Conservation (phyloP, 2,329 filamentous ascomycete species). For the Sordariomycetes sp. region DNA sequence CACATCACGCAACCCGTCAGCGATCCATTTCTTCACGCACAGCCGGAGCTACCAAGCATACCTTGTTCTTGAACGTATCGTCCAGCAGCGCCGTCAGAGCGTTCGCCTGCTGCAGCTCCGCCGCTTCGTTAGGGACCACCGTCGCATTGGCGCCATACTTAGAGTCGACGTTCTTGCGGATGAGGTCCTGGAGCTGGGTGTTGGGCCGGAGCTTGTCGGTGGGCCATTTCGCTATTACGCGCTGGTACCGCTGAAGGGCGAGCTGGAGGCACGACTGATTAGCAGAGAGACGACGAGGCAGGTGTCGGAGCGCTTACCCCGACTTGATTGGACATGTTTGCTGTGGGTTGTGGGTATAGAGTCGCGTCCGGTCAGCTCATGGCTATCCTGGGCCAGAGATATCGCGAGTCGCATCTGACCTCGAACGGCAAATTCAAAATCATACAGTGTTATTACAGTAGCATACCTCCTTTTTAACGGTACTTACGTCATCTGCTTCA, state of each 20-base stretch:
- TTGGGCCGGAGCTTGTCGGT: slow-evolving; percentile 49
- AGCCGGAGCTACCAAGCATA: slow-evolving; percentile 16
- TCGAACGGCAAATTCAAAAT: not conserved
- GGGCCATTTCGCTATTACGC: slow-evolving; percentile 45
- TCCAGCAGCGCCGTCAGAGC: slow-evolving; percentile 45
- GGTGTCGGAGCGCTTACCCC: slow-evolving; percentile 8
- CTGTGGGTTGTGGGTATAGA: not conserved
- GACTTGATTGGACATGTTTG: slow-evolving; percentile 10
- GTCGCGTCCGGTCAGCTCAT: not conserved
- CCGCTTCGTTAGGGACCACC: slow-evolving; percentile 19
- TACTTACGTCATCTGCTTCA: slow-evolving; percentile 3
- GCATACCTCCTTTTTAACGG: slow-evolving; percentile 4
- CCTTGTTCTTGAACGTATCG: slow-evolving; percentile 43
- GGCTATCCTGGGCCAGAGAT: not conserved
- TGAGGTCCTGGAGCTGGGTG: slow-evolving; percentile 44
- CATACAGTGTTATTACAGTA: not conserved
- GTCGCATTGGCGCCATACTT: slow-evolving; percentile 2
- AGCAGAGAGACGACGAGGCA: not conserved
- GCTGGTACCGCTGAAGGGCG: slow-evolving; percentile 25
- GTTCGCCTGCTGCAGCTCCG: slow-evolving; percentile 43
- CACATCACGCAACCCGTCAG: slow-evolving; percentile 10
- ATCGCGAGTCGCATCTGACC: not conserved
- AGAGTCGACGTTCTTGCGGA: slow-evolving; percentile 21
- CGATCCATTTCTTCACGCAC: not conserved
- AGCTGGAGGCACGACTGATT: slow-evolving; percentile 1